Evolutionary conservation across 805 yeast species (phyloP), one percentile per base, ranked within the genome.

Genomic region (Huiozyma naganishii): DNA sequence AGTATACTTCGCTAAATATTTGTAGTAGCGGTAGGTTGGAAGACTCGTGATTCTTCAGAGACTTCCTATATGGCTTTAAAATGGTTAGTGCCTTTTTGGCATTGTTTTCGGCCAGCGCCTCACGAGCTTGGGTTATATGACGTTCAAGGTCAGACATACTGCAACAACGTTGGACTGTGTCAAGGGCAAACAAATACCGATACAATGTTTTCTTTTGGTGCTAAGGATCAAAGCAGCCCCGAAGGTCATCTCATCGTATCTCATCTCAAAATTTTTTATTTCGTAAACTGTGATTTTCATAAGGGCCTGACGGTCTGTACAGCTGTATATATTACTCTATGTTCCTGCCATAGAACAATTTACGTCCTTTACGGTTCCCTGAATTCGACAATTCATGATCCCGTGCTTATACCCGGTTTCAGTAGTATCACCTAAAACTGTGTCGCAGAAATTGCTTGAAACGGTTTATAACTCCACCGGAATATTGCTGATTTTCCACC

Each of bases 1-100:
- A 69, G 44, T 82, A 74, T 4, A 81, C 73, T 59, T 89, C 96
- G 7, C 92, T 95, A 39, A 77, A 71, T 6, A 73, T 52, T 53
- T 80, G 81, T 41, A 80, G 57, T 48, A 62, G 67, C 8, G 58
- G 65, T 36, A 79, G 71, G 43, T 67, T 38, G n/a, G 9, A 8
- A 2, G 10, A 67, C 1, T 72, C 62, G 32, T 46, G 44, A 43
- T 52, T 55, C 13, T 57, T 47, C 33, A 61, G 37, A 6, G 55
- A 46, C 41, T 57, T 60, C 41, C 57, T 61, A 35, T 55, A 60
- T 10, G 66, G 61, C 46, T 64, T 67, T 28, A 68, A 49, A 11
- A 61, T 46, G 38, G 54, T 59, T 36, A 67, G 42, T 1, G 72
- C 71, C 29, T 61, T 66, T 44, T 59, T 57, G 29, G 58, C 51